Percentiles rank a stretch among this genome's conserved stretches.
These are phyloP conservation scores for Aspergillus steynii DNA, from an alignment of 495 filamentous ascomycete genomes.

Conservation along the genomic window DNA sequence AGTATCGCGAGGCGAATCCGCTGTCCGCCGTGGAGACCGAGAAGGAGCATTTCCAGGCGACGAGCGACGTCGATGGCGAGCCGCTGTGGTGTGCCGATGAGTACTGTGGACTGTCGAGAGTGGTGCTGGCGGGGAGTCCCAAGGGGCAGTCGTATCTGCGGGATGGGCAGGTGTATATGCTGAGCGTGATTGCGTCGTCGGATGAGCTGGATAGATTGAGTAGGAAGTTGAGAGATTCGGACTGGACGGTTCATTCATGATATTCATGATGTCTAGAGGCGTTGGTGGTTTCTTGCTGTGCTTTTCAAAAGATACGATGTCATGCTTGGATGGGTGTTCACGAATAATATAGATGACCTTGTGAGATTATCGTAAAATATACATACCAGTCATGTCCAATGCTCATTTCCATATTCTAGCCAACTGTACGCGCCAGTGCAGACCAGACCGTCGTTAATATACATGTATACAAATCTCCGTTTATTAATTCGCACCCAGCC, in stretches of 20 bases:
- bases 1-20: constrained; percentile 9
- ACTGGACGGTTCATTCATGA: constrained; percentile 4
- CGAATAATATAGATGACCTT: not conserved
- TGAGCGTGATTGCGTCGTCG: constrained; percentile 17
- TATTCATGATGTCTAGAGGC: not conserved
- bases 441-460: not conserved
- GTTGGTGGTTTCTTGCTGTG: too few relatives aligned
- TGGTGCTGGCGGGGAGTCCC: constrained; percentile 24
- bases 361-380: not conserved
- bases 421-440: not conserved
- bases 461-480: not conserved
- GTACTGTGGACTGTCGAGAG: constrained; percentile 14
- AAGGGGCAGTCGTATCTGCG: constrained; percentile 17
- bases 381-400: not conserved
- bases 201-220: constrained; percentile 22
- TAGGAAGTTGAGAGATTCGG: constrained; percentile 14
- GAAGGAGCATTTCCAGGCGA: constrained; percentile 12
- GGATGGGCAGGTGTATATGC: constrained; percentile 9
- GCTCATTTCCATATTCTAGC: not conserved
- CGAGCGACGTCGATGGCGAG: constrained; percentile 10
- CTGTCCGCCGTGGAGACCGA: constrained; percentile 1
- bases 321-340: too few relatives aligned
- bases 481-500: not conserved
- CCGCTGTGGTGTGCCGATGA: constrained; percentile 23
- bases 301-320: too few relatives aligned